These are phyloP conservation scores for Pyrenochaeta sp. DNA, from an alignment of 2,329 filamentous ascomycete genomes.

Conservation along the genomic window DNA sequence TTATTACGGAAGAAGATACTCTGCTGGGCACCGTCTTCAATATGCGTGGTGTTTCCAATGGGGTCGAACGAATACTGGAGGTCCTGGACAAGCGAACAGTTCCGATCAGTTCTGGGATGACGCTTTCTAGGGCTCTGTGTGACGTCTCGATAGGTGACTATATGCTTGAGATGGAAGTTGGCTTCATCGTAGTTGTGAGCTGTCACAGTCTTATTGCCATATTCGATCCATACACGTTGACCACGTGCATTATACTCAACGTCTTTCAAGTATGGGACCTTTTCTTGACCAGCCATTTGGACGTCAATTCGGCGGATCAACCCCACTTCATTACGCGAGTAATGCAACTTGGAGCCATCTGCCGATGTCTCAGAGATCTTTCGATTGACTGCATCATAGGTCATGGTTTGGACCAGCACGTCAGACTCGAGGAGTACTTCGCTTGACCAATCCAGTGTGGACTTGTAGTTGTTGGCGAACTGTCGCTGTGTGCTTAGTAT, in stretches of 20 bases:
- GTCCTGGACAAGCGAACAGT: neutral
- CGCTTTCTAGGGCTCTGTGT: neutral
- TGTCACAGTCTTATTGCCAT: neutral
- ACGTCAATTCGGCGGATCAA: neutral
- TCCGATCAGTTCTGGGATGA: too few relatives aligned
- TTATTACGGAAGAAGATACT: conserved; percentile 1
- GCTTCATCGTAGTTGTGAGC: neutral
- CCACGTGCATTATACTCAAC: neutral
- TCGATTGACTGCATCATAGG: neutral
- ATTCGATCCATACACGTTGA: neutral
- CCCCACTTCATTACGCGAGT: neutral
- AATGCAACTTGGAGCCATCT: neutral
- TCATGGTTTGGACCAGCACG: neutral
- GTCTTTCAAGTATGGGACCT: neutral
- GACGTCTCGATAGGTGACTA: neutral
- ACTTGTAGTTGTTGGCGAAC: neutral
- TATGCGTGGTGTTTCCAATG: neutral
- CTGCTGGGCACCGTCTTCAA: neutral
- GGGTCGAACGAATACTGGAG: neutral
- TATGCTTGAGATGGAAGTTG: neutral
- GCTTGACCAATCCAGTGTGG: neutral
- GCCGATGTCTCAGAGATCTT: neutral
- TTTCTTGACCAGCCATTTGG: neutral
- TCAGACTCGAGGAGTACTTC: neutral
- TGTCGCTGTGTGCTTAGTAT: neutral